Evolutionary conservation across 2,329 filamentous ascomycete species (phyloP).

Genomic region (Colletotrichum horii): DNA sequence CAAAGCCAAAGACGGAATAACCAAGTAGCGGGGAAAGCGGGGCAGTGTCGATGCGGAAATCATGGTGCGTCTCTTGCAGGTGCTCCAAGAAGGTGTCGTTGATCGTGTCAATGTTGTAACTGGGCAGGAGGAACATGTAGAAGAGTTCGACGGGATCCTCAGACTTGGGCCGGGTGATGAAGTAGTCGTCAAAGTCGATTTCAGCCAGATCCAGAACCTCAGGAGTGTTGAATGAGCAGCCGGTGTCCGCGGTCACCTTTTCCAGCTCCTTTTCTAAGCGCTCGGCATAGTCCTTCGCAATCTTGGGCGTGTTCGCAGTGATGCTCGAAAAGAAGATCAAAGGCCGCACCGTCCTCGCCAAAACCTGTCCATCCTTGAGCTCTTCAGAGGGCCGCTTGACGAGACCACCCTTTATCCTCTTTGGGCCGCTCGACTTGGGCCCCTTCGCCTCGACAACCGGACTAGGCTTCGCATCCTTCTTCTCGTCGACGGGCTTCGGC

Average conservation of each 20-base stretch:
- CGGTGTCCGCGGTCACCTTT: conserved; percentile 43
- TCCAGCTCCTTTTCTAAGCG: conserved; percentile 58
- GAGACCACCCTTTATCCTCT: conserved; percentile 53
- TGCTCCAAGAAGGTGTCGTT: conserved; percentile 88
- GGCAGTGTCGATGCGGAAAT: conserved; percentile 93
- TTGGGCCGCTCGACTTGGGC: conserved; percentile 46
- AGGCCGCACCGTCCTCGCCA: conserved; percentile 65
- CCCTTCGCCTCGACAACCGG: conserved; percentile 29
- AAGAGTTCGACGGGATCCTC: conserved; percentile 66
- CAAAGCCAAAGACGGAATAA: conserved; percentile 93
- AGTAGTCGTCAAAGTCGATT: conserved; percentile 92
- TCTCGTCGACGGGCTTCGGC: conserved; percentile 13
- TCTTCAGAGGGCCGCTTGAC: conserved; percentile 18
- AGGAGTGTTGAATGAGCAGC: conserved; percentile 56
- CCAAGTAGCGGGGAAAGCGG: conserved; percentile 78
- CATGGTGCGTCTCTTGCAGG: conserved; percentile 90
- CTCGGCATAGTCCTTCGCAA: conserved; percentile 68
- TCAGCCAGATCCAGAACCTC: conserved; percentile 80
- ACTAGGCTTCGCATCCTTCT: conserved; percentile 18
- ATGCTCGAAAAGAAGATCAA: conserved; percentile 90
- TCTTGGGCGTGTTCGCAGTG: conserved; percentile 80
- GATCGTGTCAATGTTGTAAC: conserved; percentile 94
- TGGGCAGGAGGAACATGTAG: conserved; percentile 85
- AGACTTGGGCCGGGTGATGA: conserved; percentile 75
- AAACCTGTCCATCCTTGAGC: conserved; percentile 29